These are phyloP conservation scores for Lactarius hengduanensis DNA, from an alignment of 768 basidiomycete genomes.

Conservation along the genomic window DNA sequence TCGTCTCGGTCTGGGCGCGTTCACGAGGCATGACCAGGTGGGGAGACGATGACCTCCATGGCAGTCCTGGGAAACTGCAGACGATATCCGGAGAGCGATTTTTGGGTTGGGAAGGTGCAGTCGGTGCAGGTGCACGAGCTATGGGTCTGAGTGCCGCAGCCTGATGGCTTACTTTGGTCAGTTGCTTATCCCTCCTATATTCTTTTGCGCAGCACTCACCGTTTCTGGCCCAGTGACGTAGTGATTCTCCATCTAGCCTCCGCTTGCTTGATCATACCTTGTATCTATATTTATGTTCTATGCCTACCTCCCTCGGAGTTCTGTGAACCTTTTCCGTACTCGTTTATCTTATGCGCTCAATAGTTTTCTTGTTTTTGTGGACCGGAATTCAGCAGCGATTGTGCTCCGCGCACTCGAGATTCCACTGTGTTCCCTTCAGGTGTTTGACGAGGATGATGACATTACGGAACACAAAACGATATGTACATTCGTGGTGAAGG, in stretches of 20 bases:
- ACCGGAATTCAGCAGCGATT: not conserved
- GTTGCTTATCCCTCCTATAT: not conserved
- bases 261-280: slow-evolving; percentile 19
- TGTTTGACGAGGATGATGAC: not conserved
- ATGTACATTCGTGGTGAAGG: not conserved
- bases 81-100: slow-evolving; percentile 58
- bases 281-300: slow-evolving; percentile 16
- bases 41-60: slow-evolving; percentile 38
- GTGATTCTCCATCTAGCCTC: slow-evolving; percentile 7
- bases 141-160: slow-evolving; percentile 54
- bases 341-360: slow-evolving; percentile 10
- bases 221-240: not conserved
- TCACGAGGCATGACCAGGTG: slow-evolving; percentile 57
- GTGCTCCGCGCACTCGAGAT: not conserved
- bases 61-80: slow-evolving; percentile 31
- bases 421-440: not conserved
- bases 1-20: slow-evolving; percentile 89
- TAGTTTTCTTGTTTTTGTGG: not conserved
- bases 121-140: slow-evolving; percentile 79
- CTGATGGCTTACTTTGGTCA: slow-evolving; percentile 20
- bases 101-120: slow-evolving; percentile 73
- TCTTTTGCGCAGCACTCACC: slow-evolving; percentile 4
- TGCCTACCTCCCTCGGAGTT: slow-evolving; percentile 5
- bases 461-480: not conserved
- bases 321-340: not conserved